Conservation (phyloP, 202 grass and related monocot genomes). For the Saccharum hybrid region DNA sequence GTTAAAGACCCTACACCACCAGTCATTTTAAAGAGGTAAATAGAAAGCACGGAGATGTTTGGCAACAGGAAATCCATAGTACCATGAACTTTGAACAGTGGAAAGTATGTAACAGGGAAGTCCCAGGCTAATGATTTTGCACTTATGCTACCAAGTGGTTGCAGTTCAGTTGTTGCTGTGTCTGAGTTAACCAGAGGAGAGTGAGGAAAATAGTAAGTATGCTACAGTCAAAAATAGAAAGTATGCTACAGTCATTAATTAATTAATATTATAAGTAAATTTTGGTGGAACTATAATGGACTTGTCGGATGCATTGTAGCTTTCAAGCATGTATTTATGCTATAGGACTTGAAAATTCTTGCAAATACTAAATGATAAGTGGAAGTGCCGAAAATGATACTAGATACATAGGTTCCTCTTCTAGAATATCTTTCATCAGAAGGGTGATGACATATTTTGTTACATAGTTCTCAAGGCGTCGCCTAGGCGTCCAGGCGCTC, state of each 20-base stretch:
- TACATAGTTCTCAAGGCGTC: too few species aligned
- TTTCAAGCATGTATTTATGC: neutral
- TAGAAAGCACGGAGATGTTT: constrained; percentile 2
- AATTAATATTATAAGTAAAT: neutral
- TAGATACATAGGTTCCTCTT: neutral
- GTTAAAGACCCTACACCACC: neutral
- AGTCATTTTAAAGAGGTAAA: neutral
- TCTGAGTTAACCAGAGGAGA: neutral
- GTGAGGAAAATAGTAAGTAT: neutral
- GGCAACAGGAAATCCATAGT: constrained; percentile 7
- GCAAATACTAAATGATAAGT: neutral
- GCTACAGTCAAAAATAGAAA: neutral
- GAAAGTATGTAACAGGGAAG: neutral
- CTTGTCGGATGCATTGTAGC: neutral
- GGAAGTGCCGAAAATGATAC: neutral
- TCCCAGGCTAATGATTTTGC: neutral
- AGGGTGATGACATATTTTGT: neutral
- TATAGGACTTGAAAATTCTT: neutral
- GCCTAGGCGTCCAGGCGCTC: too few species aligned
- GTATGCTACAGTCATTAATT: neutral
- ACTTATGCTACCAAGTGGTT: neutral
- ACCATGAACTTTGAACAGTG: neutral
- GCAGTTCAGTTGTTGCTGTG: neutral
- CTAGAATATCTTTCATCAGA: neutral
- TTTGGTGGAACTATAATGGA: neutral